Evolutionary conservation across 495 filamentous ascomycete species (phyloP), one percentile per base, ranked within the genome.

Genomic region (Aspergillus egyptiacus): DNA sequence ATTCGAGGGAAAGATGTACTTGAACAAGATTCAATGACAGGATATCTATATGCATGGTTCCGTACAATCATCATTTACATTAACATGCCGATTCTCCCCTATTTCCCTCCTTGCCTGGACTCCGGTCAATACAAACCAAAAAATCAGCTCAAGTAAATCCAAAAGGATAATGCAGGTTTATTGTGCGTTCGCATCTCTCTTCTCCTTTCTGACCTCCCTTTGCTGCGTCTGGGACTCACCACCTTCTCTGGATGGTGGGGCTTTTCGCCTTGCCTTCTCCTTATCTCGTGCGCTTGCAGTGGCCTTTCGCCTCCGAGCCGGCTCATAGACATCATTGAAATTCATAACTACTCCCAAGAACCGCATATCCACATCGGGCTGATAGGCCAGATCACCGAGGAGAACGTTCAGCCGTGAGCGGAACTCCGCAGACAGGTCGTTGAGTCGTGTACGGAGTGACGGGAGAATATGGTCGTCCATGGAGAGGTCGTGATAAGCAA

Each of bases 261-360:
- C 59, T 19, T 52, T 64, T 11, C 62, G 56, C 41, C 61, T 69
- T 6, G 60, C 60, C 35, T 61, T 63, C n/a, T 73, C 68, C 31
- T 63, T 68, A 34, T 75, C 70, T 51, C 27, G 61, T 48, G 62
- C 56, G 40, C 50, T 67, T 1, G 40, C 46, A 9, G 55, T 31
- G 10, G 61, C 55, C 33, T 71, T 64, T 63, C 82, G 77, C 65
- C 80, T 73, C 49, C 80, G 76, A 35, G 79, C 76, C 3, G 86
- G 85, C 64, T 85, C 75, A 67, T 96, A 96, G 6, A 95, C 88
- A 65, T 96, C 91, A 65, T 99, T 99, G 63, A 99, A 99, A 62
- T 96, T 99, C 89, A 99, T 95, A 17, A 91, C 86, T 38, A 96
- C 87, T 8, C 86, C 94, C 51, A 99, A 71, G 70, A 96, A 95